Base-by-base conservation (phyloP, 768 basidiomycete species). In the Crepidotus variabilis region DNA sequence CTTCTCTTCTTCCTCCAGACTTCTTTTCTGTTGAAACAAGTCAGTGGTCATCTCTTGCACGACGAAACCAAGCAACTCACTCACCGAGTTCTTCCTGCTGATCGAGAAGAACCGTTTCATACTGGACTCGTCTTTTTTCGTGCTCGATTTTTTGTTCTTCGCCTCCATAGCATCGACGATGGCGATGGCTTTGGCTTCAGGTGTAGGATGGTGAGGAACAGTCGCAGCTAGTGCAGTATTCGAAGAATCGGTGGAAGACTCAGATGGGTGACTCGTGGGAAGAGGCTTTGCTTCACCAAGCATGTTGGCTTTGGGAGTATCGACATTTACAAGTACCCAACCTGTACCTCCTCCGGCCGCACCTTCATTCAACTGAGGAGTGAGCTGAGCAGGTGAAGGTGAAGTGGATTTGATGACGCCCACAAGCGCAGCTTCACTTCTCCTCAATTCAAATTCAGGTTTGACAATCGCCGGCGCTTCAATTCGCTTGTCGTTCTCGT, bases 301-400 rank as follows among this genome's bases (percentile, higher is more conserved):
- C 9, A 35, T 59, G 8, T 22, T 36, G 49, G 35, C 59, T 70
- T 43, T 43, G 13, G 39, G 39, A 28, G 76, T 75, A 57, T 84
- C 84, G 14, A 86, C 79, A 51, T 84, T 86, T 35, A 87, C 81
- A 22, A 87, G 71, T 1, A 87, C 85, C 85, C 85, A 87, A 22
- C 85, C 85, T 62, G 82, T 72, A 14, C 79, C 78, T 46, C 72
- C 75, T 45, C 22, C 52, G 13, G 53, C 55, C 10, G 51, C 32
- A 6, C 52, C 49, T 4, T 51, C 39, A 21, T 20, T 59, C 32
- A 39, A 57, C 39, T 57, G 55, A n/a, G 56, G 46, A 23, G n/a
- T n/a, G n/a, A n/a, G n/a, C n/a, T n/a, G n/a, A n/a, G 69, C 67
- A 10, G 67, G 61, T 9, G 57, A 50, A 23, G 66, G 65, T 28